Conservation (phyloP, 192 early-diverging fungal species). For the Umbelopsis ramanniana region DNA sequence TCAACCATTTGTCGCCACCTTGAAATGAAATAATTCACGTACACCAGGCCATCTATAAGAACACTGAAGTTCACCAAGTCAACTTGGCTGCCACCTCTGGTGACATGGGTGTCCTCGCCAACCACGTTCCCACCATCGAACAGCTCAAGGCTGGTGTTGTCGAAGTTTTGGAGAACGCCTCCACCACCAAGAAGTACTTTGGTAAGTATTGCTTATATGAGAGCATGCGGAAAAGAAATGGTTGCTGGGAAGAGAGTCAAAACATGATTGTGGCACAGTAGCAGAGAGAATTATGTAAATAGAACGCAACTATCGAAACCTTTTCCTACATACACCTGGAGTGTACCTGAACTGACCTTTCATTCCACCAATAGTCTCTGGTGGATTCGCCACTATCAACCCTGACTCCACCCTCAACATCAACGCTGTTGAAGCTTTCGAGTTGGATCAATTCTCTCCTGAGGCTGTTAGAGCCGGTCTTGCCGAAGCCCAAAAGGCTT, state of each 20-base stretch:
- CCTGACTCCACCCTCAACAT: slow-evolving; percentile 96
- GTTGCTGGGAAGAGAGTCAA: not conserved
- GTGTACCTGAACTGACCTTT: slow-evolving; percentile 9
- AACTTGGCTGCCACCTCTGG: slow-evolving; percentile 92
- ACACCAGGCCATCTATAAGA: slow-evolving; percentile 70
- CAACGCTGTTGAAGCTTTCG: slow-evolving; percentile 93
- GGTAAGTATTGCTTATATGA: slow-evolving; percentile 54
- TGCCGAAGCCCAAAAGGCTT: slow-evolving; percentile 80
- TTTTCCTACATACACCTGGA: too few species aligned
- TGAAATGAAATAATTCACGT: not conserved
- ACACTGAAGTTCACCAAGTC: slow-evolving; percentile 82
- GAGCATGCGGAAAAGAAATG: not conserved
- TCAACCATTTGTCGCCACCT: not conserved
- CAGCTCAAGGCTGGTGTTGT: slow-evolving; percentile 91
- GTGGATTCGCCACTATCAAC: slow-evolving; percentile 97
- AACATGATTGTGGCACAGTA: not conserved
- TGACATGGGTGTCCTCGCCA: slow-evolving; percentile 97
- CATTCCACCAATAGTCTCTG: slow-evolving; percentile 65
- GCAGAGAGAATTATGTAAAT: too few species aligned
- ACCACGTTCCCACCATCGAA: slow-evolving; percentile 97
- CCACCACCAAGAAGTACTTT: slow-evolving; percentile 89
- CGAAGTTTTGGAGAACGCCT: slow-evolving; percentile 76
- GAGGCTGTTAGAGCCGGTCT: slow-evolving; percentile 77
- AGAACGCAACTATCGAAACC: too few species aligned
- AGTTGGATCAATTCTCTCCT: slow-evolving; percentile 84